A percentile compares a stretch with the other conserved stretches of the same genome.
These are phyloP conservation scores for Sisymbrium irio DNA, from an alignment of 345 rosid species.

Conservation along the genomic window DNA sequence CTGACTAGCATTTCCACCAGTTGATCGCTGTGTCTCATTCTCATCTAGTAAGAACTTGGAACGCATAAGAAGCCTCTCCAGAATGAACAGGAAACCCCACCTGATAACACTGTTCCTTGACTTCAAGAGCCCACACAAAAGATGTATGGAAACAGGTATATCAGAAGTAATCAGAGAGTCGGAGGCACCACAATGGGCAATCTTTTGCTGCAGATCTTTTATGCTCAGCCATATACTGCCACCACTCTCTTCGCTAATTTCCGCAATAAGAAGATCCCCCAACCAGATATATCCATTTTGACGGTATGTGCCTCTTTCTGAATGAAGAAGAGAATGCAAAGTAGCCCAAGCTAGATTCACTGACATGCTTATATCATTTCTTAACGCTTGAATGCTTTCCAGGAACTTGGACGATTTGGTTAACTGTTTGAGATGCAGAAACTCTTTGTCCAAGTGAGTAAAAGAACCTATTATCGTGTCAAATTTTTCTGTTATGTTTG, in stretches of 20 bases:
- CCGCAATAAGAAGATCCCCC: slow-evolving; percentile 88
- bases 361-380: slow-evolving; percentile 48
- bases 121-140: slow-evolving; percentile 90
- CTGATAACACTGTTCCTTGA: slow-evolving; percentile 68
- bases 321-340: slow-evolving; percentile 94
- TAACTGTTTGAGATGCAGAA: slow-evolving; percentile 69
- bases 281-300: slow-evolving; percentile 94
- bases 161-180: slow-evolving; percentile 67
- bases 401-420: slow-evolving; percentile 70
- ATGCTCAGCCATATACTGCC: slow-evolving; percentile 71
- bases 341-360: slow-evolving; percentile 80
- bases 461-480: slow-evolving; percentile 76
- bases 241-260: slow-evolving; percentile 71
- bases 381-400: slow-evolving; percentile 48
- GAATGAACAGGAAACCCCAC: slow-evolving; percentile 84
- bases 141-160: slow-evolving; percentile 76
- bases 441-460: slow-evolving; percentile 88
- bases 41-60: slow-evolving; percentile 92
- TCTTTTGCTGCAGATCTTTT: slow-evolving; percentile 59
- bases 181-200: slow-evolving; percentile 64
- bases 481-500: slow-evolving; percentile 71
- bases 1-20: slow-evolving; percentile 40
- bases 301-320: slow-evolving; percentile 72
- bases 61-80: slow-evolving; percentile 96
- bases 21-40: slow-evolving; percentile 63